Evolutionary conservation across 352 stramenopile species (phyloP).

Genomic region (Globisporangium orthogonon): DNA sequence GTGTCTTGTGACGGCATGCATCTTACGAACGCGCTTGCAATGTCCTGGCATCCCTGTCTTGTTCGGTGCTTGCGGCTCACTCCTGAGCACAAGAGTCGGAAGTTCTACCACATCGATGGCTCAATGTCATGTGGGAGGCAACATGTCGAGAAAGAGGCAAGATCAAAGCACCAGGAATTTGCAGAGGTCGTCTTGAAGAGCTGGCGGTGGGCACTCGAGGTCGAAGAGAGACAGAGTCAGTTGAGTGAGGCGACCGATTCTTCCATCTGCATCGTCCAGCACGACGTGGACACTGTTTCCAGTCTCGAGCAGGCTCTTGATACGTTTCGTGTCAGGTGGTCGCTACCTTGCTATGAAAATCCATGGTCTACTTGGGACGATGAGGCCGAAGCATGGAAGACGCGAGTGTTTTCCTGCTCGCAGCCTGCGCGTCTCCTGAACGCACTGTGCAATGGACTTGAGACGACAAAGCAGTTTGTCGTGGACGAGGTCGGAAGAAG

Average conservation of each 20-base stretch:
- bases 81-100: background rate
- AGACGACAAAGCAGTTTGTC: background rate
- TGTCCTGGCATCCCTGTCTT: too few species aligned
- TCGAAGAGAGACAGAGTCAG: background rate
- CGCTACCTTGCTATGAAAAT: background rate
- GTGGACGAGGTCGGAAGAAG: background rate
- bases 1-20: too few species aligned
- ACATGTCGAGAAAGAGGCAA: background rate
- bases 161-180: background rate
- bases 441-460: background rate
- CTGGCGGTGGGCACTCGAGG: background rate
- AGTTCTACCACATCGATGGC: background rate
- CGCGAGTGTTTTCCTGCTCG: background rate
- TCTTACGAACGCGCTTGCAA: too few species aligned
- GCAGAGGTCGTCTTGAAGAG: background rate
- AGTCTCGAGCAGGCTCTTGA: background rate
- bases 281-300: background rate
- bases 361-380: too few species aligned
- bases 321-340: background rate
- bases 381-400: background rate
- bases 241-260: background rate
- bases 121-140: background rate
- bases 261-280: too few species aligned
- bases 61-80: too few species aligned
- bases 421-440: background rate